Evolutionary conservation across 768 basidiomycete species (phyloP).

Genomic region (Rhizopogon sp.): DNA sequence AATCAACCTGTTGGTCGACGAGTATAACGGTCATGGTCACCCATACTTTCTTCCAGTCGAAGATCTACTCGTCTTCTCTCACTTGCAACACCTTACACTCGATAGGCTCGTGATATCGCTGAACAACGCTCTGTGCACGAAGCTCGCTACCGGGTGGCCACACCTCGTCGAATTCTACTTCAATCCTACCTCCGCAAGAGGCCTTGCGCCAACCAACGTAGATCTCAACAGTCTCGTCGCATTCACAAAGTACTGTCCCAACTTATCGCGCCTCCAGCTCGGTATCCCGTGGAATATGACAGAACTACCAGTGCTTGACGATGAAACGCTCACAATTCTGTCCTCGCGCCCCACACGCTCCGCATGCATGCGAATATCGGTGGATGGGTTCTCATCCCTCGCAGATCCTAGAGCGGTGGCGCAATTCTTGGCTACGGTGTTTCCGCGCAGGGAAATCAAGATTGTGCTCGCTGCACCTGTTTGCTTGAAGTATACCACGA

Average conservation of each 20-base stretch:
- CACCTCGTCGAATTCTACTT: neutral
- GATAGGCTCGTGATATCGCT: neutral
- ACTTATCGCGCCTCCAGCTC: neutral
- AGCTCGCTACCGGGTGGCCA: neutral
- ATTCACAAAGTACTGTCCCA: neutral
- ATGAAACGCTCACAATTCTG: neutral
- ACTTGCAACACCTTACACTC: neutral
- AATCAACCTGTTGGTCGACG: neutral
- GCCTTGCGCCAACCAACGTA: neutral
- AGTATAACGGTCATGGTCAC: neutral
- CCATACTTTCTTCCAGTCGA: neutral
- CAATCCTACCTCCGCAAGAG: neutral
- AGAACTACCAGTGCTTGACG: neutral
- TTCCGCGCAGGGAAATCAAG: neutral
- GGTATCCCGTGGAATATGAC: neutral
- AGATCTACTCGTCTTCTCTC: neutral
- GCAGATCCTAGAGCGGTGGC: neutral
- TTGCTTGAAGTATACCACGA: neutral
- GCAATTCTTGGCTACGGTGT: neutral
- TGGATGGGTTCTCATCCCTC: neutral
- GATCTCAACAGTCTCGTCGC: neutral
- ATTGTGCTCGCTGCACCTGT: neutral
- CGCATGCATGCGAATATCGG: neutral
- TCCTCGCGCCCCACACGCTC: neutral
- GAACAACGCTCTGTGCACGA: neutral